Percentiles rank a stretch among this genome's conserved stretches.
Conservation (phyloP, 75 land plant genomes). For the Gnetum montanum region DNA sequence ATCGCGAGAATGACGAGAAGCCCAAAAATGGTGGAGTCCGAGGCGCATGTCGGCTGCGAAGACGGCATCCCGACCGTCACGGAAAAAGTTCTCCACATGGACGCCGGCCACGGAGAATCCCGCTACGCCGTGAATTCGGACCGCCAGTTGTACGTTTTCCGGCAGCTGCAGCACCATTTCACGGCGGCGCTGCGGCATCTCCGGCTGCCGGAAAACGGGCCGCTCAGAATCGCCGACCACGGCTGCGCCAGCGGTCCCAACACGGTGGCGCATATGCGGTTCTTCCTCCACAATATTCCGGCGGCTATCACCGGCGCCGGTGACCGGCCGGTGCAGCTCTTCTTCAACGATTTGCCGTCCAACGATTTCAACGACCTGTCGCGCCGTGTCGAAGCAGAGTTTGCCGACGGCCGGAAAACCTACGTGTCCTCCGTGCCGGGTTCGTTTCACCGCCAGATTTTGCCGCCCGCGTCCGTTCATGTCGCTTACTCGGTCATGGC, state of each 20-base stretch:
- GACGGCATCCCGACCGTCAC: too few relatives aligned
- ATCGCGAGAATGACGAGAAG: too few relatives aligned
- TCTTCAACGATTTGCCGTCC: slow-evolving; percentile 20
- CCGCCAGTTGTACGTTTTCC: slow-evolving; percentile 5
- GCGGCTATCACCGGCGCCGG: background rate
- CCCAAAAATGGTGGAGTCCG: too few relatives aligned
- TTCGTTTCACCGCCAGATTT: too few relatives aligned
- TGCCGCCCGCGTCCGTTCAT: too few relatives aligned
- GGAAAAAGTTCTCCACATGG: slow-evolving; percentile 8
- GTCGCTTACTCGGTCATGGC: too few relatives aligned
- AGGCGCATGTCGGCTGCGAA: too few relatives aligned
- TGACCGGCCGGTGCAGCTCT: slow-evolving; percentile 5
- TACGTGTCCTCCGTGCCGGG: too few relatives aligned
- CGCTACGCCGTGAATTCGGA: slow-evolving; percentile 10
- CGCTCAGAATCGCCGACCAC: slow-evolving; percentile 14
- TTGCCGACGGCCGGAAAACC: too few relatives aligned
- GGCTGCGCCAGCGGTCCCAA: slow-evolving; percentile 17
- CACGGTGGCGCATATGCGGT: background rate
- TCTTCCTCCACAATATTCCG: background rate
- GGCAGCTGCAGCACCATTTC: background rate
- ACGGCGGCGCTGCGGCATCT: background rate
- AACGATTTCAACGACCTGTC: slow-evolving; percentile 24
- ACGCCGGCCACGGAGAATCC: slow-evolving; percentile 9
- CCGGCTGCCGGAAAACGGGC: background rate
- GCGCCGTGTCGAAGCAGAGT: too few relatives aligned